Evolutionary conservation across 768 basidiomycete genomes (phyloP), one percentile per base, ranked within the genome.

Genomic region (Albatrellus ellisii): DNA sequence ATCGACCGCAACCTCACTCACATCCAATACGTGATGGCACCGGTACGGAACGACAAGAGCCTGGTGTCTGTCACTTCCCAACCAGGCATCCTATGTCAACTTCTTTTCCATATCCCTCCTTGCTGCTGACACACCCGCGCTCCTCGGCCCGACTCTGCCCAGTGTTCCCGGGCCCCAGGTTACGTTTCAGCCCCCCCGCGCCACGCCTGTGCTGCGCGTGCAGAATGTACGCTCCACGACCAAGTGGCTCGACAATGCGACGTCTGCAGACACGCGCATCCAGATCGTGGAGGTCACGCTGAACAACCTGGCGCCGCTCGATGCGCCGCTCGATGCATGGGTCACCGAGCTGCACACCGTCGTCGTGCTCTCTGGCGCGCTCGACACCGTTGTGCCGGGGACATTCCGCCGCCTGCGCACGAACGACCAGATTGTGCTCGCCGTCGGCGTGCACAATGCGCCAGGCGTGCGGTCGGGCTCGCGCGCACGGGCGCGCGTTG

Each of bases 261-360:
- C 35, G 8, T 14, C 15, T 17, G 32, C 58, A 24, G 25, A 36
- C 9, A 21, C 26, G 34, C 15, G 21, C 22, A 57, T 57, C 3
- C 72, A 75, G 46, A 63, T 62, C 0, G 65, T 77, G 0, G 68
- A 72, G 32, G 63, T 77, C 29, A 72, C 70, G 0, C 47, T 77
- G 10, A 65, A 66, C n/a, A 77, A 77, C 47, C 56, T 73, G 9
- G 56, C 70, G 6, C 66, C 73, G 0, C 47, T 45, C 2, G 46
- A 49, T 24, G 57, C 62, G 0, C 62, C 68, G 2, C 26, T 68
- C 21, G 57, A 50, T 7, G 51, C 58, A 53, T 27, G 64, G 62
- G 12, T 48, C 24, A 2, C 21, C 7, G 6, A 18, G 20, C 20
- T 21, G 14, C 35, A 36, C 2, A 21, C 35, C 6, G 21, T 36